Evolutionary conservation across 805 yeast species (phyloP).

Genomic region (Lipomyces chichibuensis): DNA sequence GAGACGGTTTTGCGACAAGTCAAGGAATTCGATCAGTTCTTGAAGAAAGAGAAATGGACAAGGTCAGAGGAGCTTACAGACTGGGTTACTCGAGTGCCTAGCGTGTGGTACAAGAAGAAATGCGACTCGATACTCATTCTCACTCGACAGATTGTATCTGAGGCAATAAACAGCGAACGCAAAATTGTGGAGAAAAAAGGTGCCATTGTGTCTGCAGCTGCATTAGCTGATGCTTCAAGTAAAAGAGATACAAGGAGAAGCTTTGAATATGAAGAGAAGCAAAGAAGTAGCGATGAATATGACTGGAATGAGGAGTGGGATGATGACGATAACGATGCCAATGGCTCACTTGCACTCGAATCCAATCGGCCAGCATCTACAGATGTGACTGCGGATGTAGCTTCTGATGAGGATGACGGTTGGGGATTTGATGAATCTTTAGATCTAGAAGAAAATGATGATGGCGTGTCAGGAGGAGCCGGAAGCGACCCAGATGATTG

Average conservation of each 20-base stretch:
- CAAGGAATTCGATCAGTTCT: constrained; percentile 18
- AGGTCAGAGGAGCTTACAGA: constrained; percentile 20
- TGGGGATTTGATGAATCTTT: constrained; percentile 34
- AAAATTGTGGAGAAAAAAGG: constrained; percentile 30
- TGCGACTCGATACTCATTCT: constrained; percentile 23
- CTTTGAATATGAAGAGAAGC: constrained; percentile 1
- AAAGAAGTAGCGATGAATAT: constrained; percentile 16
- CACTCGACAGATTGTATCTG: constrained; percentile 18
- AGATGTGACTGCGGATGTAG: not conserved
- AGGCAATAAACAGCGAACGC: constrained; percentile 22
- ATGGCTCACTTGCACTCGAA: not conserved
- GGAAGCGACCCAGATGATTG: constrained; percentile 30
- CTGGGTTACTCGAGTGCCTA: constrained; percentile 30
- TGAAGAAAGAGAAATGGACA: constrained; percentile 23
- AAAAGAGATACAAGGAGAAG: not conserved
- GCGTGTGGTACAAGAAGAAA: constrained; percentile 33
- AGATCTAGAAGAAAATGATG: constrained; percentile 18
- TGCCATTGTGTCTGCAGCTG: constrained; percentile 18
- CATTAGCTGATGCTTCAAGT: constrained; percentile 7
- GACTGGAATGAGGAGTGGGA: constrained; percentile 36
- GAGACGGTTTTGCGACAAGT: constrained; percentile 15
- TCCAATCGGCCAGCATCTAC: not conserved
- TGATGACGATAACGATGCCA: constrained; percentile 15
- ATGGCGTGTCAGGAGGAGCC: not conserved
- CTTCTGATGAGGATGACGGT: constrained; percentile 24